These are phyloP conservation scores for Pontederia paniculata DNA, from an alignment of 176 grass and related monocot species.

Conservation along the genomic window DNA sequence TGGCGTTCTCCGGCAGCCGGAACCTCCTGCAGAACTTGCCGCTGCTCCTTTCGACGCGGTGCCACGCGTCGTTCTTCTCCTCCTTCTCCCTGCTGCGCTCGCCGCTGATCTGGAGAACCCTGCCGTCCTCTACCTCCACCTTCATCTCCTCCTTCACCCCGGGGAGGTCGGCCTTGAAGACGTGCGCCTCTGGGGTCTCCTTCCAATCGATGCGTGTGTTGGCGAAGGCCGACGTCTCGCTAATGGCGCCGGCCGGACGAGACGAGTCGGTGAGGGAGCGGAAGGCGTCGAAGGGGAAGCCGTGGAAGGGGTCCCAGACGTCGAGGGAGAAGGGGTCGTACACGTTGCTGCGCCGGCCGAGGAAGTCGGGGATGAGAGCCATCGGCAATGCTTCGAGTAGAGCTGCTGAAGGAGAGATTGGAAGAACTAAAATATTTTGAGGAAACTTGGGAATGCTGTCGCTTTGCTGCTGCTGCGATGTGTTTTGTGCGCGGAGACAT, in stretches of 20 bases:
- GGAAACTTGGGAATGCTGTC: too few relatives aligned
- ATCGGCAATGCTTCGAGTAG: too few relatives aligned
- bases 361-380: background rate
- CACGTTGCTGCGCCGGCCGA: constrained; percentile 36
- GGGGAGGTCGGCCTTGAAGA: constrained; percentile 1
- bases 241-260: background rate
- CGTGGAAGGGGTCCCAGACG: constrained; percentile 46
- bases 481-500: too few relatives aligned
- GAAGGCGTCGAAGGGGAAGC: constrained; percentile 33
- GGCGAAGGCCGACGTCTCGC: background rate
- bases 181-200: background rate
- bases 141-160: background rate
- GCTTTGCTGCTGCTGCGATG: too few relatives aligned
- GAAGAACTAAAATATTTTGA: too few relatives aligned
- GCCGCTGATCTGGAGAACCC: background rate
- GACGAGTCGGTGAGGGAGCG: constrained; percentile 13
- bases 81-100: background rate
- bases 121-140: background rate
- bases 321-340: constrained; percentile 43
- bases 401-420: too few relatives aligned
- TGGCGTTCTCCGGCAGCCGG: constrained; percentile 1
- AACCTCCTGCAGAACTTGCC: constrained; percentile 1
- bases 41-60: background rate
- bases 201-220: constrained; percentile 1
- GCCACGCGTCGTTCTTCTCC: constrained; percentile 1